A percentile compares a stretch with the other conserved stretches of the same genome.
These are phyloP conservation scores for Fusarium hostae DNA, from an alignment of 2,329 filamentous ascomycete genomes.

Conservation along the genomic window DNA sequence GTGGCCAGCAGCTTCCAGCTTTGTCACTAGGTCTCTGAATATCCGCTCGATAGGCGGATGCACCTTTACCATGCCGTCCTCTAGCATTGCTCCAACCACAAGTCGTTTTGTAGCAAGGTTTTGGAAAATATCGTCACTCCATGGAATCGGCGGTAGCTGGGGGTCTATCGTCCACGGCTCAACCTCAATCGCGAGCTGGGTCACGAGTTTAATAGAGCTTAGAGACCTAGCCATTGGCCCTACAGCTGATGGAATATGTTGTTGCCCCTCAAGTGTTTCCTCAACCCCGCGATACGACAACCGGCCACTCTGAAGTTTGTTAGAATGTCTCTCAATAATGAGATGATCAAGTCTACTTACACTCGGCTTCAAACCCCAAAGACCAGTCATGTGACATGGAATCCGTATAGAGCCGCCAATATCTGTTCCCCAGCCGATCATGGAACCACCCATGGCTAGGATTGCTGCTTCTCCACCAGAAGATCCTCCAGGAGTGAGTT, in stretches of 20 bases:
- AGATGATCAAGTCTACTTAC: not conserved
- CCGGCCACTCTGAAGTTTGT: not conserved
- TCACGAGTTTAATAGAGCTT: not conserved
- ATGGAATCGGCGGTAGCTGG: not conserved
- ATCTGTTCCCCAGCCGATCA: not conserved
- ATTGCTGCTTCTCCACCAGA: not conserved
- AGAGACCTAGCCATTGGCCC: not conserved
- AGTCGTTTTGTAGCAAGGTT: not conserved
- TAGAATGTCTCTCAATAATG: accelerated
- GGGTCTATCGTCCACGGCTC: not conserved
- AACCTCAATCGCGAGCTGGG: not conserved
- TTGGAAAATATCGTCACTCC: not conserved
- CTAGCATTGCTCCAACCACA: not conserved
- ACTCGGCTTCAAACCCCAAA: constrained; percentile 1
- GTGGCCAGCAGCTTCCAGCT: not conserved
- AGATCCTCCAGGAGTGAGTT: not conserved
- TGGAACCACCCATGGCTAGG: not conserved
- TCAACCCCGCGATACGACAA: not conserved
- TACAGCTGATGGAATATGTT: not conserved
- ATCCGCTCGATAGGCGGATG: not conserved
- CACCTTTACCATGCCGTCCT: not conserved
- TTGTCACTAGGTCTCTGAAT: not conserved
- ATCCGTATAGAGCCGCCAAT: not conserved
- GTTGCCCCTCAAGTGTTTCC: not conserved
- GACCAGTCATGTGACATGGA: not conserved